Percentiles rank a stretch among this genome's conserved stretches.
Conservation (phyloP, 2,329 filamentous ascomycete species). For the Sporothrix schenckii region DNA sequence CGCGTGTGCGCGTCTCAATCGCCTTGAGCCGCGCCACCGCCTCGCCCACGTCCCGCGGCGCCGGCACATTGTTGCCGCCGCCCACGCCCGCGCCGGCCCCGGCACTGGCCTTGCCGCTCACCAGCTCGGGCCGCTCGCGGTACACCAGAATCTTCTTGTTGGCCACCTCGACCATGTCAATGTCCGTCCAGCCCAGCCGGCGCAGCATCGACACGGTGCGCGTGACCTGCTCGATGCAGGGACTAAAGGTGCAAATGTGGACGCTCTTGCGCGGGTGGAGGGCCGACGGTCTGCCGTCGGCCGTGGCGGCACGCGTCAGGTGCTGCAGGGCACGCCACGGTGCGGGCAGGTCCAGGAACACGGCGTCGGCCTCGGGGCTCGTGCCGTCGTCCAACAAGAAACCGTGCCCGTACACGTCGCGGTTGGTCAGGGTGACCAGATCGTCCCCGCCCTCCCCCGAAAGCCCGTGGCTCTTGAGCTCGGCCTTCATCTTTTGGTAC, state of each 20-base stretch:
- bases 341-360: slow-evolving; percentile 80
- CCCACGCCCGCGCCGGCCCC: slow-evolving; percentile 38
- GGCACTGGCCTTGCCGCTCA: slow-evolving; percentile 63
- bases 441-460: slow-evolving; percentile 43
- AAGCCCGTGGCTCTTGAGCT: slow-evolving; percentile 70
- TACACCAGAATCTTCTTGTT: slow-evolving; percentile 79
- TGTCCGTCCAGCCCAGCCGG: slow-evolving; percentile 82
- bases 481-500: slow-evolving; percentile 68
- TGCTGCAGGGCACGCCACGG: slow-evolving; percentile 80
- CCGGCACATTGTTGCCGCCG: slow-evolving; percentile 51
- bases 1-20: slow-evolving; percentile 69
- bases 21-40: slow-evolving; percentile 72
- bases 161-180: slow-evolving; percentile 88
- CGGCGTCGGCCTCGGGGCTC: slow-evolving; percentile 66
- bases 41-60: slow-evolving; percentile 75
- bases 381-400: slow-evolving; percentile 64
- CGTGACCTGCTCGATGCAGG: slow-evolving; percentile 95
- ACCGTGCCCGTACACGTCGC: slow-evolving; percentile 76
- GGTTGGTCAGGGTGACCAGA: slow-evolving; percentile 72
- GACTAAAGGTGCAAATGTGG: slow-evolving; percentile 91
- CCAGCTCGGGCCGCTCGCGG: slow-evolving; percentile 77
- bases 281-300: slow-evolving; percentile 47
- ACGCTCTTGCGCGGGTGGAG: slow-evolving; percentile 73
- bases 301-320: slow-evolving; percentile 57
- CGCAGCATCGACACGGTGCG: slow-evolving; percentile 81